Percentiles rank a stretch among this genome's conserved stretches.
Evolutionary conservation across 495 filamentous ascomycete genomes (phyloP).

Genomic region (Aspergillus egyptiacus): DNA sequence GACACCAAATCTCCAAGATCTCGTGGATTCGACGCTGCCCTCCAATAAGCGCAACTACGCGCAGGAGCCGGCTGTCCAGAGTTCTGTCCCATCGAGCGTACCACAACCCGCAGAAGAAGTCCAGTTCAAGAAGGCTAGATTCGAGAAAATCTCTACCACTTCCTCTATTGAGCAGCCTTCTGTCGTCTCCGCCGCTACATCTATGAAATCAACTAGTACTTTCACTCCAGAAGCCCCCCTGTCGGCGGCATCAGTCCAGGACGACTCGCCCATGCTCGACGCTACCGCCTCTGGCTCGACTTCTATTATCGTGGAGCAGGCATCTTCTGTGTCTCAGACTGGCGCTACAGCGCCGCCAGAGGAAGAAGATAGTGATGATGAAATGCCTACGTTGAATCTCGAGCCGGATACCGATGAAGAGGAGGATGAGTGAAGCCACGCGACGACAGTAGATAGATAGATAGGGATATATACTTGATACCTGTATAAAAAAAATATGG

Average conservation of each 20-base stretch:
- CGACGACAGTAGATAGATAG: not conserved
- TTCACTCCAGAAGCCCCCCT: constrained; percentile 6
- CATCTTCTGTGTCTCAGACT: constrained; percentile 3
- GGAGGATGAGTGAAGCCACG: constrained; percentile 22
- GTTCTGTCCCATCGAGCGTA: not conserved
- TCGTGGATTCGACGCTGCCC: constrained; percentile 16
- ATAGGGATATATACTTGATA: not conserved
- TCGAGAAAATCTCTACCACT: constrained; percentile 20
- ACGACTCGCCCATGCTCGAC: not conserved
- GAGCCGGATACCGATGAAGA: constrained; percentile 44
- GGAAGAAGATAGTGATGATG: constrained; percentile 45
- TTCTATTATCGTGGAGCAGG: not conserved
- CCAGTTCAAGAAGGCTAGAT: constrained; percentile 32
- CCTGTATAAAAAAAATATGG: no score
- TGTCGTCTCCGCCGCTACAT: not conserved
- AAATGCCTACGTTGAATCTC: constrained; percentile 44
- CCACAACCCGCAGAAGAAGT: constrained; percentile 9
- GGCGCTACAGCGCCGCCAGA: constrained; percentile 4
- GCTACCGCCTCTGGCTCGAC: not conserved
- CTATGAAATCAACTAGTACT: constrained; percentile 12
- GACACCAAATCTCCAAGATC: constrained; percentile 13
- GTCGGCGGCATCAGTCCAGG: not conserved
- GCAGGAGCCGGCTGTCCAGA: constrained; percentile 21
- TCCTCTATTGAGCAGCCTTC: constrained; percentile 1
- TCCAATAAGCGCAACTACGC: constrained; percentile 33